phyloP scores from a whole-genome alignment of 495 filamentous ascomycete species.

The Daldinia loculata region DNA sequence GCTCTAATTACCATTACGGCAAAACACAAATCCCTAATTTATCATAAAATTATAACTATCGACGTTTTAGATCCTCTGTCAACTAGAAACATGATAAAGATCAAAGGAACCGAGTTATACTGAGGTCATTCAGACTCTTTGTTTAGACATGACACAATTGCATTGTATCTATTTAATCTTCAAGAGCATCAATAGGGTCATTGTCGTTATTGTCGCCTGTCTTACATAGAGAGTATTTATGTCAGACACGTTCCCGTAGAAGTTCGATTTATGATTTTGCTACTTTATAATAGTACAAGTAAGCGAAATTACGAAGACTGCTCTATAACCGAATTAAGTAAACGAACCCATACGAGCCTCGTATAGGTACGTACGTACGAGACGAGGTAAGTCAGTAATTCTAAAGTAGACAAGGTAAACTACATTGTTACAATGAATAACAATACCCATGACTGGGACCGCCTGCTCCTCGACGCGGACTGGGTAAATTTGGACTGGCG shows the following conservation, averaged over 20 bases:
- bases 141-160: background rate
- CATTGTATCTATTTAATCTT: background rate
- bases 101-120: background rate
- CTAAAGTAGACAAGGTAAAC: background rate
- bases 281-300: background rate
- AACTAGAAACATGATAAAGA: background rate
- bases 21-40: background rate
- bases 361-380: background rate
- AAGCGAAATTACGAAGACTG: background rate
- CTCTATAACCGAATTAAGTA: background rate
- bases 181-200: background rate
- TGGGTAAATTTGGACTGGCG: conserved; percentile 2
- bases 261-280: background rate
- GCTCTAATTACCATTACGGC: background rate
- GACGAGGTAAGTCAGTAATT: background rate
- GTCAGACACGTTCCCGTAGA: no score
- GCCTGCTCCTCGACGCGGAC: background rate
- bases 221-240: no score
- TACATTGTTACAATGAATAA: background rate
- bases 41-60: background rate
- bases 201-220: background rate
- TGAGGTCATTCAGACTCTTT: background rate
- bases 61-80: background rate
- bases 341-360: background rate
- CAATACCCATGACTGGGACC: background rate